These are phyloP conservation scores for Ustilago esculenta DNA, from an alignment of 1,284 basidiomycete genomes.

Conservation along the genomic window DNA sequence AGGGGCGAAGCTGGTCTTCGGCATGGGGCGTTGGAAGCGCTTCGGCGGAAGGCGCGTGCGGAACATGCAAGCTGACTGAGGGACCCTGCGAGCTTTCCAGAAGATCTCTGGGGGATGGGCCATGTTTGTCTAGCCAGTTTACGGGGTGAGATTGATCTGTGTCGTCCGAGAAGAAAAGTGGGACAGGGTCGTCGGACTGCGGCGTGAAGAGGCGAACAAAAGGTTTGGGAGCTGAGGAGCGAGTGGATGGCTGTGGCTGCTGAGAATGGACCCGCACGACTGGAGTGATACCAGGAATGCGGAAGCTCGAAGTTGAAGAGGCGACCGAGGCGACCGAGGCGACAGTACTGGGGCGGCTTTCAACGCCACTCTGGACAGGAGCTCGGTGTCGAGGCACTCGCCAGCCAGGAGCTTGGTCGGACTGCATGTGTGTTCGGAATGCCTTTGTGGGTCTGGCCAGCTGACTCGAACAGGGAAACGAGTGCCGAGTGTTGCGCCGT, in stretches of 20 bases:
- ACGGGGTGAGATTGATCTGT: not conserved
- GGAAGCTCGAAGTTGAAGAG: slow-evolving; percentile 33
- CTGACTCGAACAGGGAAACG: too few species aligned
- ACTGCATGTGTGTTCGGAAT: too few species aligned
- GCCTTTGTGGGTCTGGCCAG: too few species aligned
- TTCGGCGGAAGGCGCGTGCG: too few species aligned
- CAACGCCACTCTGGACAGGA: not conserved
- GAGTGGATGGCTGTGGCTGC: not conserved
- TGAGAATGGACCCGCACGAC: not conserved
- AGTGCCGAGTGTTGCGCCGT: not conserved
- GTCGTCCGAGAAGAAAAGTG: not conserved
- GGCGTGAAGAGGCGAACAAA: slow-evolving; percentile 28
- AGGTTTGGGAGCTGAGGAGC: not conserved
- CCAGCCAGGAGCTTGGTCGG: not conserved
- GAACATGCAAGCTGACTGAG: too few species aligned
- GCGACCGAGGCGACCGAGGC: slow-evolving; percentile 14
- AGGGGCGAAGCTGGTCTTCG: slow-evolving; percentile 22
- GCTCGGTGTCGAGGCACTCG: not conserved
- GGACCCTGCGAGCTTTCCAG: slow-evolving; percentile 27
- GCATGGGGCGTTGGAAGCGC: not conserved
- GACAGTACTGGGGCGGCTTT: slow-evolving; percentile 10
- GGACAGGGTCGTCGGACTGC: not conserved
- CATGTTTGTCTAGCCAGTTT: slow-evolving; percentile 11
- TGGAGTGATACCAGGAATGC: slow-evolving; percentile 28
- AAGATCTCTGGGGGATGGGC: slow-evolving; percentile 11